Percentiles rank a stretch among this genome's conserved stretches.
Evolutionary conservation across 2,329 filamentous ascomycete species (phyloP).

Genomic region (Apiospora aurea): DNA sequence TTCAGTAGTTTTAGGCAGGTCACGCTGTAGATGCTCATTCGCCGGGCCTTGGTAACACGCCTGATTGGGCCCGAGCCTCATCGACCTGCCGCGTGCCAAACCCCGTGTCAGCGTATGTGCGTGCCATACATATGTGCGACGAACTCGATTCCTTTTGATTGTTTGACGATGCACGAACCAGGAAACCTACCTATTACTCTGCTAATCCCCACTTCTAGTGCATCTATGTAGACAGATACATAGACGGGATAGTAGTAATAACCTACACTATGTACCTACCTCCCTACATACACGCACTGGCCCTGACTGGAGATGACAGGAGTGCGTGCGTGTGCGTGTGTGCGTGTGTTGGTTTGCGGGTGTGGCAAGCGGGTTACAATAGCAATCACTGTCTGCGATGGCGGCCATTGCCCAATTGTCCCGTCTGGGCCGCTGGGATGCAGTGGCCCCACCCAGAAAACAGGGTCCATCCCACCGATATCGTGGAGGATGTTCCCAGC

Average conservation of each 20-base stretch:
- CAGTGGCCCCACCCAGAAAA: slow-evolving; percentile 7
- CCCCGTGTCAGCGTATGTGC: neutral
- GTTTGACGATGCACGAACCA: neutral
- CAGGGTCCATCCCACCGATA: slow-evolving; percentile 1
- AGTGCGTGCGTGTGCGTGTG: neutral
- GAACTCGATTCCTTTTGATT: slow-evolving; percentile 9
- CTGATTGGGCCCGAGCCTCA: slow-evolving; percentile 6
- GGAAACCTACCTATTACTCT: neutral
- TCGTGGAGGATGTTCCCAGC: slow-evolving; percentile 11
- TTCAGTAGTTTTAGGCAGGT: slow-evolving; percentile 12
- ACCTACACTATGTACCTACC: neutral
- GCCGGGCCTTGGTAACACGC: neutral
- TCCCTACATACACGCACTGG: neutral
- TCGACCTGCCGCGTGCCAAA: slow-evolving; percentile 5
- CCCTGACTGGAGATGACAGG: neutral
- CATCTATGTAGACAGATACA: neutral
- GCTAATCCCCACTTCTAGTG: neutral
- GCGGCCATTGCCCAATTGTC: neutral
- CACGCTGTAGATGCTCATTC: slow-evolving; percentile 18
- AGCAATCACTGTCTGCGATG: neutral
- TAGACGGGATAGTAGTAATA: neutral
- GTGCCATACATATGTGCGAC: neutral
- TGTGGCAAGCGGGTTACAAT: neutral
- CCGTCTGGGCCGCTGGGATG: neutral
- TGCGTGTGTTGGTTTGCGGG: neutral